Percentiles rank a stretch among this genome's conserved stretches.
Evolutionary conservation across 2,329 filamentous ascomycete genomes (phyloP).

Genomic region (Colletotrichum spaethianum): DNA sequence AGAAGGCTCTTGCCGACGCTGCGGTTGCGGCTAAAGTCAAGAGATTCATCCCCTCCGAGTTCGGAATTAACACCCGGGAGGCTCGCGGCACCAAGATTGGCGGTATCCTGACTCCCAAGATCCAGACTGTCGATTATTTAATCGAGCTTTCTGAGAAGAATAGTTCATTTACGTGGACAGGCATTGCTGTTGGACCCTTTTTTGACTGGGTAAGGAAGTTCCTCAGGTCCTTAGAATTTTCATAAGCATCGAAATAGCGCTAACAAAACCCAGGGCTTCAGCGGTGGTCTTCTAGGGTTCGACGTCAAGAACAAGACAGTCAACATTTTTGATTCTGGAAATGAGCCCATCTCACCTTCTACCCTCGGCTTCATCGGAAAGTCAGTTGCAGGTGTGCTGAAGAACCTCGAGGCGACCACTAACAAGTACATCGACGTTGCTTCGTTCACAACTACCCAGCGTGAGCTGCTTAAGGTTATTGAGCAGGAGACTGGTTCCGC

Average conservation of each 20-base stretch:
- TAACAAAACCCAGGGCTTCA: constrained; percentile 57
- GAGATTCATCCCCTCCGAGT: constrained; percentile 72
- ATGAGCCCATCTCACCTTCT: constrained; percentile 64
- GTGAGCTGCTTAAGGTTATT: constrained; percentile 66
- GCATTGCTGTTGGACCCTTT: constrained; percentile 70
- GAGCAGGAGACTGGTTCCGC: constrained; percentile 67
- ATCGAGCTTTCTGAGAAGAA: constrained; percentile 40
- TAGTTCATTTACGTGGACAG: constrained; percentile 69
- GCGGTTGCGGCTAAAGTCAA: constrained; percentile 69
- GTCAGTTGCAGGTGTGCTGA: constrained; percentile 66
- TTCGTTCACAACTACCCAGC: constrained; percentile 71
- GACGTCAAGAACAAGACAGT: constrained; percentile 63
- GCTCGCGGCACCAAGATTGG: constrained; percentile 45
- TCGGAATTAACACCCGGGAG: constrained; percentile 53
- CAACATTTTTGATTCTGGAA: constrained; percentile 70
- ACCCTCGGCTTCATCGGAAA: constrained; percentile 66
- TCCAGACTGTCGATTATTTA: constrained; percentile 43
- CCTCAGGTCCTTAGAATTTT: neutral
- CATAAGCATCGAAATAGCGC: neutral
- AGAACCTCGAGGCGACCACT: constrained; percentile 63
- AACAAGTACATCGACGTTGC: constrained; percentile 72
- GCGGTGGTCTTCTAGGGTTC: constrained; percentile 65
- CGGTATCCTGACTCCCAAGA: constrained; percentile 48
- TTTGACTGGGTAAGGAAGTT: constrained; percentile 69
- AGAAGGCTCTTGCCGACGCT: constrained; percentile 67